Evolutionary conservation across 257 asterid species (phyloP).

Genomic region (Gentiana straminea): DNA sequence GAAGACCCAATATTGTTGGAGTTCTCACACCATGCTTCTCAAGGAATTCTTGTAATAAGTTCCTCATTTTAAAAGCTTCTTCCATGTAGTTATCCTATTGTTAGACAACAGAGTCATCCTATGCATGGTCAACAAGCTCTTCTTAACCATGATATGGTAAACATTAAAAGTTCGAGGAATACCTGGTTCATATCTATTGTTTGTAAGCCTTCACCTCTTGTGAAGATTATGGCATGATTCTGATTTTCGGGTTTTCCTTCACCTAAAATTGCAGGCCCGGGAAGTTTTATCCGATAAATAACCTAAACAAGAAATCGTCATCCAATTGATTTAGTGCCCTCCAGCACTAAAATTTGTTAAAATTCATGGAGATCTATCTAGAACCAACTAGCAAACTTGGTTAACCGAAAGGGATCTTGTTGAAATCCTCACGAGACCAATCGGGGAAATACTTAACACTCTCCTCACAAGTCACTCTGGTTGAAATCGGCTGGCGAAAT

Average conservation of each 20-base stretch:
- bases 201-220: slow-evolving; percentile 98
- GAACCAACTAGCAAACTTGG: background rate
- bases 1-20: slow-evolving; percentile 88
- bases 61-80: slow-evolving; percentile 96
- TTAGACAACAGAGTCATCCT: slow-evolving; percentile 9
- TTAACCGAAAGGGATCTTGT: too few species aligned
- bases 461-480: too few species aligned
- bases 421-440: too few species aligned
- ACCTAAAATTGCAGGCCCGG: slow-evolving; percentile 83
- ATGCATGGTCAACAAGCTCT: slow-evolving; percentile 5
- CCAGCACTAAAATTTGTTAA: background rate
- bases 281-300: slow-evolving; percentile 84
- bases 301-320: slow-evolving; percentile 31
- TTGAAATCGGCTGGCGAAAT: too few species aligned
- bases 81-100: slow-evolving; percentile 91
- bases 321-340: background rate
- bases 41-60: slow-evolving; percentile 83
- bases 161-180: slow-evolving; percentile 5
- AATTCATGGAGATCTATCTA: background rate
- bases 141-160: background rate
- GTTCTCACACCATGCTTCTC: slow-evolving; percentile 74
- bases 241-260: slow-evolving; percentile 99
- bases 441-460: too few species aligned
- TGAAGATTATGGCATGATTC: slow-evolving; percentile 92
- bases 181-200: slow-evolving; percentile 99